Base-by-base conservation (phyloP, 495 filamentous ascomycete species). In the Penicillium diatomitis region DNA sequence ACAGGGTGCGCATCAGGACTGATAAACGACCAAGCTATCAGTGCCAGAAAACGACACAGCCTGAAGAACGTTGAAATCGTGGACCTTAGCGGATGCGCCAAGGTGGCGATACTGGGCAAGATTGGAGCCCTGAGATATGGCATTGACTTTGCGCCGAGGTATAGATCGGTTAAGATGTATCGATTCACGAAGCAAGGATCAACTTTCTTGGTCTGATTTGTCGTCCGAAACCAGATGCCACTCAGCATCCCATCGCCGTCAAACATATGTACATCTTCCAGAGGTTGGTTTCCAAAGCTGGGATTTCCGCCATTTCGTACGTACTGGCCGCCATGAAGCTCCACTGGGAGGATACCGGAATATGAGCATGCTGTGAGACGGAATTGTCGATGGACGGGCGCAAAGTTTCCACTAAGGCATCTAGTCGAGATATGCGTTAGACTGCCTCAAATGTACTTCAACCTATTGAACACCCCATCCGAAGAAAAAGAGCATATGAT, bases 241-340 rank as follows among this genome's bases (percentile, higher is more conserved):
- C 75, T 73, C 3, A 85, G 75, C 82, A 86, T 85, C 2, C 81
- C 83, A 63, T 85, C 83, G 41, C 83, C 83, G 51, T 85, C 83
- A 50, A 86, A 85, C 80, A 81, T 84, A 51, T 86, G 81, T 27
- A 76, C 70, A 50, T 79, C 72, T 44, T 79, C 71, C 32, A 65
- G 64, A 27, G 74, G 53, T 47, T 78, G 70, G n/a, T 77, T 63
- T 45, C 82, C 78, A n/a, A 84, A 63, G 42, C 36, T 51, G 6
- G 83, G 80, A 56, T 86, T 86, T 37, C 75, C 75, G 45, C 83
- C 81, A 63, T 85, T 85, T n/a, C 83, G 73, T n/a, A 86, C 73
- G 52, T 85, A 86, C 57, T 85, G 71, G 1, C 82, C 81, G 1
- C 78, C 82, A 9, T 73, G 67, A 42, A 86, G 69, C 46, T 83